A percentile compares a stretch with the other conserved stretches of the same genome.
These are phyloP conservation scores for Phylloporus sp. DNA, from an alignment of 768 basidiomycete genomes.

Conservation along the genomic window DNA sequence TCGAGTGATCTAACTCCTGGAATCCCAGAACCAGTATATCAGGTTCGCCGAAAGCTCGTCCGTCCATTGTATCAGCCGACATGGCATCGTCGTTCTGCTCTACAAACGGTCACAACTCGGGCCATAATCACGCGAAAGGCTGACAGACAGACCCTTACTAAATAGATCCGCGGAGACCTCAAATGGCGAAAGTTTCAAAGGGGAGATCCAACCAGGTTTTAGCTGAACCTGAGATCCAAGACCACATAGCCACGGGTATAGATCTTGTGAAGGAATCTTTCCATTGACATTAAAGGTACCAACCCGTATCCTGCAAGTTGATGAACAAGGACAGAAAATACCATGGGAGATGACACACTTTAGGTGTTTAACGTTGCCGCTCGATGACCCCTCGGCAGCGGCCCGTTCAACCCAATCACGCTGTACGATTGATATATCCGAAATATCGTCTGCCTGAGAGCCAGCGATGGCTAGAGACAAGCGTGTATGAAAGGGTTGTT, in stretches of 20 bases:
- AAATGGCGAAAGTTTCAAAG: conserved; percentile 36
- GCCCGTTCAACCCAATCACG: conserved; percentile 59
- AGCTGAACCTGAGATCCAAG: background rate
- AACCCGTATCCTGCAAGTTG: conserved; percentile 49
- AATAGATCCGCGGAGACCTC: conserved; percentile 20
- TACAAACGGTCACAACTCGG: conserved; percentile 1
- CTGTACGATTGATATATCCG: conserved; percentile 55
- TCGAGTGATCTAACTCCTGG: conserved; percentile 76
- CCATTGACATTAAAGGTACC: conserved; percentile 89
- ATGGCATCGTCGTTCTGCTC: conserved; percentile 1
- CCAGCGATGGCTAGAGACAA: conserved; percentile 65
- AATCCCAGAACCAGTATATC: conserved; percentile 76
- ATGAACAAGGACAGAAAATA: background rate
- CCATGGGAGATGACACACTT: conserved; percentile 13
- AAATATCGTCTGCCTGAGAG: conserved; percentile 52
- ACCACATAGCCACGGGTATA: conserved; percentile 60
- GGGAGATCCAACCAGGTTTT: conserved; percentile 30
- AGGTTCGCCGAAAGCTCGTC: conserved; percentile 39
- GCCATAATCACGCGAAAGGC: background rate
- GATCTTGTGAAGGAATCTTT: conserved; percentile 65
- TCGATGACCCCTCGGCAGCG: conserved; percentile 34
- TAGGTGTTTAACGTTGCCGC: conserved; percentile 19
- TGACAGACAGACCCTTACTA: conserved; percentile 18
- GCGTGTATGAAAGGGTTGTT: conserved; percentile 45
- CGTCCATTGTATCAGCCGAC: conserved; percentile 6